phyloP scores from a whole-genome alignment of 441 rosid species.

The Erodium texanum region DNA sequence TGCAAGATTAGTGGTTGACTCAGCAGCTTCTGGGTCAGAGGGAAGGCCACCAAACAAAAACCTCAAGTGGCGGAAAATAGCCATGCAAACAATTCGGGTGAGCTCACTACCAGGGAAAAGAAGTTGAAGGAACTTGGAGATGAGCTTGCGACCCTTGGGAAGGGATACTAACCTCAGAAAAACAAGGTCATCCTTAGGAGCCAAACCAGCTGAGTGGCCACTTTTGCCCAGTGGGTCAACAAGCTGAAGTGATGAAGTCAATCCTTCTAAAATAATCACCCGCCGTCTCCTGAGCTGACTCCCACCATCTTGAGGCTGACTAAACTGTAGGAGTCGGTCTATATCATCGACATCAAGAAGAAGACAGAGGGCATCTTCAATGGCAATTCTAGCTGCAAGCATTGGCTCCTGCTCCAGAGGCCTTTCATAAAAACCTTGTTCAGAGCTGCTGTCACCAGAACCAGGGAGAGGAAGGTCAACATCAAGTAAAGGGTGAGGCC shows the following conservation, averaged over 20 bases:
- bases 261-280: not conserved
- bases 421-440: conserved; percentile 2
- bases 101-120: conserved; percentile 3
- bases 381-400: not conserved
- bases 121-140: not conserved
- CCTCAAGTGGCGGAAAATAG: conserved; percentile 5
- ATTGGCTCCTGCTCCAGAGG: conserved; percentile 1
- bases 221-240: conserved; percentile 4
- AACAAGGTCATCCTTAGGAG: not conserved
- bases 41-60: conserved; percentile 1
- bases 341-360: conserved; percentile 3
- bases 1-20: not conserved
- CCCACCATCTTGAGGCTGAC: conserved; percentile 2
- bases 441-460: not conserved
- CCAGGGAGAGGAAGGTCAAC: conserved; percentile 3
- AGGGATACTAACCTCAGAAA: not conserved
- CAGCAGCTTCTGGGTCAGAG: not conserved
- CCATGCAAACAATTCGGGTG: conserved; percentile 1
- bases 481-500: not conserved
- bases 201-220: not conserved
- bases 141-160: conserved; percentile 2
- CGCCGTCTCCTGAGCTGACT: conserved; percentile 3
- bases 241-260: not conserved
- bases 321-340: conserved; percentile 1
- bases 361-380: not conserved